A percentile compares a stretch with the other conserved stretches of the same genome.
Evolutionary conservation across 495 filamentous ascomycete species (phyloP).

Genomic region (Chaetomium cochliodes): DNA sequence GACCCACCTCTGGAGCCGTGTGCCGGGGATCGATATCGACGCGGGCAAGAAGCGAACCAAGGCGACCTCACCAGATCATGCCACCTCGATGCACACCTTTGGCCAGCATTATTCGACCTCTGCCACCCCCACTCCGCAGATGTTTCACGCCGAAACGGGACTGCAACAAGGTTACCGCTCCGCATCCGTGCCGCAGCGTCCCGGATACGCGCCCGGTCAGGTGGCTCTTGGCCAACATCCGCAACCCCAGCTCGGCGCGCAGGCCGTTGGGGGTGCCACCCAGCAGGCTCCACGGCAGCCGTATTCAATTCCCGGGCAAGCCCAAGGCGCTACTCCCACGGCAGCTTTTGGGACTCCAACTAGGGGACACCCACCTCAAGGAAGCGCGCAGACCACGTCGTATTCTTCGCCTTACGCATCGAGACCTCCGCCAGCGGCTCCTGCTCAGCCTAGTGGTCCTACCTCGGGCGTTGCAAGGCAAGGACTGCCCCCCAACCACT

Average conservation of each 20-base stretch:
- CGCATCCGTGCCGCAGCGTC: slow-evolving; percentile 30
- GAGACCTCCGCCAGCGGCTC: slow-evolving; percentile 31
- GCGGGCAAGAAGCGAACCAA: slow-evolving; percentile 52
- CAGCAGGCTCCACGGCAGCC: slow-evolving; percentile 31
- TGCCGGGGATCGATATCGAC: slow-evolving; percentile 52
- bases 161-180: slow-evolving; percentile 31
- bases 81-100: slow-evolving; percentile 30
- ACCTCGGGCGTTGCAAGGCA: slow-evolving; percentile 27
- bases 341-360: slow-evolving; percentile 34
- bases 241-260: slow-evolving; percentile 26
- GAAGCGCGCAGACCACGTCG: slow-evolving; percentile 36
- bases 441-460: slow-evolving; percentile 23
- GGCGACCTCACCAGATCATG: slow-evolving; percentile 46
- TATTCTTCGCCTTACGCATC: slow-evolving; percentile 49
- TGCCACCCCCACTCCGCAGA: slow-evolving; percentile 32
- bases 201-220: slow-evolving; percentile 28
- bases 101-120: slow-evolving; percentile 29
- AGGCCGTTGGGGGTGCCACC: slow-evolving; percentile 27
- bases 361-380: slow-evolving; percentile 34
- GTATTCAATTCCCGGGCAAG: slow-evolving; percentile 35
- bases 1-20: slow-evolving; percentile 50
- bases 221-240: slow-evolving; percentile 31
- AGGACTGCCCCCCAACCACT: slow-evolving; percentile 16
- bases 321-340: slow-evolving; percentile 35
- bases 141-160: slow-evolving; percentile 30